These are phyloP conservation scores for Gyromitra esculenta DNA, from an alignment of 2,329 filamentous ascomycete species.

Conservation along the genomic window DNA sequence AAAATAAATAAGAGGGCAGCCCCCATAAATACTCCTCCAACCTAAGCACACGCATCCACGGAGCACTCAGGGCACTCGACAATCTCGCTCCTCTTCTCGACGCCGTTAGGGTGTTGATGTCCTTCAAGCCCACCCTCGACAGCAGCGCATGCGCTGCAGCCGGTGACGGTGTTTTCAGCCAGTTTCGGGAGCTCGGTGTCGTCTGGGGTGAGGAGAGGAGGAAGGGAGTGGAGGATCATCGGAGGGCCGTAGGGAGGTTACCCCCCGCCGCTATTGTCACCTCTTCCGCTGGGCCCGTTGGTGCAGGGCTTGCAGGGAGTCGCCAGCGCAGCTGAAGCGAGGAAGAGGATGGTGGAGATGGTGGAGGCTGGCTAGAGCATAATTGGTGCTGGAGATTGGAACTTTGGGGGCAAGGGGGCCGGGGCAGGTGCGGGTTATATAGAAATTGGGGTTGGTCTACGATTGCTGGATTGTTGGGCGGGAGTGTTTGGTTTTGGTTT, in stretches of 20 bases:
- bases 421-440: neutral
- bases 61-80: slow-evolving; percentile 29
- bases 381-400: neutral
- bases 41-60: slow-evolving; percentile 5
- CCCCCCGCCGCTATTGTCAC: neutral
- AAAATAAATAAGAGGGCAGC: neutral
- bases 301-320: slow-evolving; percentile 25
- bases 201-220: slow-evolving; percentile 7
- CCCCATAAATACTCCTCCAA: too few relatives aligned
- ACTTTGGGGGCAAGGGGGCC: neutral
- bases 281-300: slow-evolving; percentile 19
- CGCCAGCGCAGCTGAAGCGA: slow-evolving; percentile 16
- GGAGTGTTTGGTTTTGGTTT: neutral
- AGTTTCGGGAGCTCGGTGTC: slow-evolving; percentile 8
- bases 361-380: slow-evolving; percentile 8
- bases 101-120: neutral
- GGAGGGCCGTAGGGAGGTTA: neutral
- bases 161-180: slow-evolving; percentile 1
- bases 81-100: slow-evolving; percentile 34
- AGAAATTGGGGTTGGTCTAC: neutral
- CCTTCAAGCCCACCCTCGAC: neutral
- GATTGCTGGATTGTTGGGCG: neutral
- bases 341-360: neutral
- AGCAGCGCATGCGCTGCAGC: neutral
- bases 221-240: slow-evolving; percentile 6